Conservation (phyloP, 441 rosid species). For the Populus trichocarpa region DNA sequence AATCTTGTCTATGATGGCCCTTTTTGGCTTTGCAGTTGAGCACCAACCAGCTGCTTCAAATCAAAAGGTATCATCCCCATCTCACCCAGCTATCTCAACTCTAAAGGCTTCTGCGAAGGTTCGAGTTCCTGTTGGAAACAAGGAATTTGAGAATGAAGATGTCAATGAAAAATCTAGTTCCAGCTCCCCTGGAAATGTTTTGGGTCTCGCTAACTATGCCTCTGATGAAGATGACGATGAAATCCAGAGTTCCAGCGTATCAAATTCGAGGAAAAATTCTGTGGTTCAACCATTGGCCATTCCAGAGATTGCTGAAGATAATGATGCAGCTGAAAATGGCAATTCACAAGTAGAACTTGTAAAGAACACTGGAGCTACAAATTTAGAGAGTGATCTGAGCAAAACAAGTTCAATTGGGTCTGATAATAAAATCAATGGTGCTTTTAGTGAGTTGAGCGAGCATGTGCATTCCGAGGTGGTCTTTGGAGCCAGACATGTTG, state of each 20-base stretch:
- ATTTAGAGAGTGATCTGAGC: constrained; percentile 24
- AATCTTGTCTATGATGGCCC: constrained; percentile 3
- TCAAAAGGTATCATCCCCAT: constrained; percentile 36
- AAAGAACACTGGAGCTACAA: constrained; percentile 23
- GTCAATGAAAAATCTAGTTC: constrained; percentile 51
- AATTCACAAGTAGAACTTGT: constrained; percentile 30
- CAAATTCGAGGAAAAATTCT: constrained; percentile 28
- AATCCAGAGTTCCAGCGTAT: constrained; percentile 37
- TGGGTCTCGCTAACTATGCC: constrained; percentile 93
- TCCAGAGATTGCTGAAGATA: constrained; percentile 32
- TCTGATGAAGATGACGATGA: constrained; percentile 76
- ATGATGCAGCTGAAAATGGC: constrained; percentile 38
- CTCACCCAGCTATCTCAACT: constrained; percentile 29
- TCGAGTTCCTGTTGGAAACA: constrained; percentile 42
- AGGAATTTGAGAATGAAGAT: constrained; percentile 35
- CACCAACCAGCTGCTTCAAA: constrained; percentile 30
- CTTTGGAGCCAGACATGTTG: constrained; percentile 25
- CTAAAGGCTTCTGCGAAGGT: constrained; percentile 50
- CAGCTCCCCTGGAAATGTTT: constrained; percentile 59
- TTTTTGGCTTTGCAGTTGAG: constrained; percentile 37
- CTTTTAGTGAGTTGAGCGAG: constrained; percentile 18
- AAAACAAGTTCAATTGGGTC: constrained; percentile 19
- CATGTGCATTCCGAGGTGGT: constrained; percentile 27
- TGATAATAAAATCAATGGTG: constrained; percentile 14
- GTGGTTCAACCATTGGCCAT: constrained; percentile 30